Percentiles rank a stretch among this genome's conserved stretches.
phyloP scores from a whole-genome alignment of 257 asterid species.

The Henckelia pumila region DNA sequence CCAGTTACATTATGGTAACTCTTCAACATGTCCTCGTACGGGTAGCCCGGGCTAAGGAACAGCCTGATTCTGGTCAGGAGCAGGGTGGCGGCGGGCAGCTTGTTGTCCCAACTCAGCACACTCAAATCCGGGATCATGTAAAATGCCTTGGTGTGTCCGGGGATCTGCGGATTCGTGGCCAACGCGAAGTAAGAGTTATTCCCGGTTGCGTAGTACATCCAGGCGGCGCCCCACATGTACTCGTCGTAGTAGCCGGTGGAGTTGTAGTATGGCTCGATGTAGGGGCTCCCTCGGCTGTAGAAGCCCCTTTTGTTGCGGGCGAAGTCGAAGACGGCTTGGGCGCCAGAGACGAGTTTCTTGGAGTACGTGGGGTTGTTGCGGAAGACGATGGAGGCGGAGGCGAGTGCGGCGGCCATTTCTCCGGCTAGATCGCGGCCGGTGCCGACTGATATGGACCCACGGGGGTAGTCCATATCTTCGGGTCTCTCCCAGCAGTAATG shows the following conservation, averaged over 20 bases:
- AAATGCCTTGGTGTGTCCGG: slow-evolving; percentile 40
- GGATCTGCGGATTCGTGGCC: slow-evolving; percentile 53
- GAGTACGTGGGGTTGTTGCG: slow-evolving; percentile 52
- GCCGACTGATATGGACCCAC: slow-evolving; percentile 41
- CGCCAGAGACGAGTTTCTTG: slow-evolving; percentile 47
- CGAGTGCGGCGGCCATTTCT: slow-evolving; percentile 85
- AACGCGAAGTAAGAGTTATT: slow-evolving; percentile 44
- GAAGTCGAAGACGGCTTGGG: slow-evolving; percentile 50
- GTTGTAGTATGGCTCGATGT: slow-evolving; percentile 65
- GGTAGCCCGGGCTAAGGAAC: slow-evolving; percentile 77
- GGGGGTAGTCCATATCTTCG: slow-evolving; percentile 74
- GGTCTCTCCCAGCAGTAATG: slow-evolving; percentile 89
- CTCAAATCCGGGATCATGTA: slow-evolving; percentile 53
- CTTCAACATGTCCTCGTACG: slow-evolving; percentile 74
- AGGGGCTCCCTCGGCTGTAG: slow-evolving; percentile 54
- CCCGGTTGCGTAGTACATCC: slow-evolving; percentile 89
- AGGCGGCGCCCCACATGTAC: slow-evolving; percentile 76
- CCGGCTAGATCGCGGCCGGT: slow-evolving; percentile 75
- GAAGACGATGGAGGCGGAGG: slow-evolving; percentile 88
- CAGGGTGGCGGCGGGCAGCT: slow-evolving; percentile 85
- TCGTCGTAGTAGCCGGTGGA: slow-evolving; percentile 74
- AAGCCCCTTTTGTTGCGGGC: slow-evolving; percentile 50
- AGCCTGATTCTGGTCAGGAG: slow-evolving; percentile 61
- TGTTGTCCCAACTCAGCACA: slow-evolving; percentile 85
- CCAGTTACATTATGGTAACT: slow-evolving; percentile 65